Conservation (phyloP, 257 asterid species). For the Henckelia pumila region DNA sequence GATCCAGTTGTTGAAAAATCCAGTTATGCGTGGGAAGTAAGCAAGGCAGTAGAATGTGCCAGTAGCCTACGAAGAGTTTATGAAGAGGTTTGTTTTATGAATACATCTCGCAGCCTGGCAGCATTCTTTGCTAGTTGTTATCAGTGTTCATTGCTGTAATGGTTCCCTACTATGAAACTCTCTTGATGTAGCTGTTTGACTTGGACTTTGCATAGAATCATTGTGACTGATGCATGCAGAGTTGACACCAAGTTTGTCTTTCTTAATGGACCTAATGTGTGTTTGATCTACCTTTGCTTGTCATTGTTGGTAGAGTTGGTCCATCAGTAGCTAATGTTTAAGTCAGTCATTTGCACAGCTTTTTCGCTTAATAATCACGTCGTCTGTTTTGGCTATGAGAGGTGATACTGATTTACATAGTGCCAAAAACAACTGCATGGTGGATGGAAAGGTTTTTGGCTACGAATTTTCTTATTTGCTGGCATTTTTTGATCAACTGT, state of each 20-base stretch:
- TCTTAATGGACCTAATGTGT: neutral
- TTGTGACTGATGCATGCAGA: neutral
- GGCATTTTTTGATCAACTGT: neutral
- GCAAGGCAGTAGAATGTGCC: slow-evolving; percentile 80
- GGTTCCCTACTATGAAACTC: neutral
- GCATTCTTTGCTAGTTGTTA: slow-evolving; percentile 14
- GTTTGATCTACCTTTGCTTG: neutral
- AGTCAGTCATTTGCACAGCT: slow-evolving; percentile 2
- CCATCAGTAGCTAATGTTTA: neutral
- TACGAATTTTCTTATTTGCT: neutral
- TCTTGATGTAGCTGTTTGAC: neutral
- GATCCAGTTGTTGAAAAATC: slow-evolving; percentile 32
- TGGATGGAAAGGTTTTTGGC: neutral
- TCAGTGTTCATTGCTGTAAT: neutral
- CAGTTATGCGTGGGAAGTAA: slow-evolving; percentile 56
- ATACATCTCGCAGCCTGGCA: neutral
- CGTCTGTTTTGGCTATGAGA: neutral
- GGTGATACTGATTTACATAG: neutral
- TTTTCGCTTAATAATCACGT: neutral
- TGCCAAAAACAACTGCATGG: neutral
- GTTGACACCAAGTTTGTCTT: neutral
- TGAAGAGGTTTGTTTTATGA: slow-evolving; percentile 62
- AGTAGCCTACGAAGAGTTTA: slow-evolving; percentile 77
- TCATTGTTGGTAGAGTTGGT: slow-evolving; percentile 5
- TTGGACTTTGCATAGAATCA: neutral